Base-by-base conservation (phyloP, 805 yeast species). In the Nakazawaea holstii region DNA sequence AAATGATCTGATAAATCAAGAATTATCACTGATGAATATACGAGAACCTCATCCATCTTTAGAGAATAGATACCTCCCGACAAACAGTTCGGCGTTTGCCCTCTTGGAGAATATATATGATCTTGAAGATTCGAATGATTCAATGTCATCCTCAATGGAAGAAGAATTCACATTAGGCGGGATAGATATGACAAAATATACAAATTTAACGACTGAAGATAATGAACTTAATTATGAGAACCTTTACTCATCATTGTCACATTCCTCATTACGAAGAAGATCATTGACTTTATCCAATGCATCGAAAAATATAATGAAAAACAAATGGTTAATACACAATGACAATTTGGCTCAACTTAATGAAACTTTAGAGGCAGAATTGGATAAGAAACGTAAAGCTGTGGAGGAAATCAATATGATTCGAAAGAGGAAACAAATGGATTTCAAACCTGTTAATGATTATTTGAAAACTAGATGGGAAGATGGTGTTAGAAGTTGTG, bases 401-500 rank as follows among this genome's bases (percentile, higher is more conserved):
- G 62, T 77, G 8, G 74, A 74, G 6, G 76, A 72, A 5, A 47
- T 78, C 13, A 69, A 73, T 40, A 51, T 44, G 10, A 62, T 62
- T 24, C 60, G 88, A 24, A 68, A 73, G 52, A 59, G 58, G 30
- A 56, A 69, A 41, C 82, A 80, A 59, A 29, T 54, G 4, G 68
- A 72, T 14, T 71, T 66, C 45, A 64, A 66, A 52, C 77, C 80
- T 0, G 66, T 70, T 26, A 58, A 72, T 46, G 70, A 69, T 30
- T 74, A 73, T 49, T 61, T 78, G 46, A 59, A 64, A n/a, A 64
- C 68, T 8, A 64, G 76, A 53, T 79, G 86, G 84, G 65, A 62
- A 39, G 76, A 74, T 7, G 75, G 73, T 26, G 59, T 80, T 27
- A 65, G 67, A 41, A 63, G 64, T 41, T 56, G 65, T 41, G 61